phyloP scores from a whole-genome alignment of 176 grass and related monocot species.

The Aechmea fasciata region DNA sequence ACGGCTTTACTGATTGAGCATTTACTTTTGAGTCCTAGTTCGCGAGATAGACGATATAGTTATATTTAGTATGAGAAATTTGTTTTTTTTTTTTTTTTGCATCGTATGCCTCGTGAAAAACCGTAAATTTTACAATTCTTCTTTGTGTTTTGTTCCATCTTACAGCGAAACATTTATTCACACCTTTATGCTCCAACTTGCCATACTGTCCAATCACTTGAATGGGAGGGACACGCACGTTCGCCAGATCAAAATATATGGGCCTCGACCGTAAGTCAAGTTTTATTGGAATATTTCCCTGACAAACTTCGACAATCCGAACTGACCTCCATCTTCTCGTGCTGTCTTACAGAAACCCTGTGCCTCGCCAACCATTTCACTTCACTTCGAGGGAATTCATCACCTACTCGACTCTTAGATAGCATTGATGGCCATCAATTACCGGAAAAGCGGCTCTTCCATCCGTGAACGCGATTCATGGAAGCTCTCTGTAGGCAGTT shows the following conservation, averaged over 20 bases:
- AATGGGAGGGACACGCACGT: constrained; percentile 90
- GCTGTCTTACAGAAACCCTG: constrained; percentile 37
- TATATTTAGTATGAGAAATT: no score
- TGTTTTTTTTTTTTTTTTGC: no score
- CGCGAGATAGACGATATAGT: no score
- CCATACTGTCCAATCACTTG: constrained; percentile 70
- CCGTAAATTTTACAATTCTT: background rate
- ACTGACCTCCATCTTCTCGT: background rate
- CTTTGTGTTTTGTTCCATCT: constrained; percentile 18
- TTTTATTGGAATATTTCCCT: background rate
- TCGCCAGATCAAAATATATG: constrained; percentile 85
- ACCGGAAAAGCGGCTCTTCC: background rate
- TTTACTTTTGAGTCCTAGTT: no score
- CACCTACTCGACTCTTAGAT: constrained; percentile 65
- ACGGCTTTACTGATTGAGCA: no score
- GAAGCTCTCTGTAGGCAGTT: no score
- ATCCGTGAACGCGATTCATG: no score
- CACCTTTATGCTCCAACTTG: constrained; percentile 97
- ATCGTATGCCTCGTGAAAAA: background rate
- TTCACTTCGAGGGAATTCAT: constrained; percentile 87
- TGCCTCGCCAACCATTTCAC: constrained; percentile 66
- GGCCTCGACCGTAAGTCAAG: constrained; percentile 75
- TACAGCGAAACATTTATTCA: constrained; percentile 79
- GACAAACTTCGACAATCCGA: background rate
- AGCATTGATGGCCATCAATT: background rate